Evolutionary conservation across 2,329 filamentous ascomycete species (phyloP).

Genomic region (Didymella glomerata): DNA sequence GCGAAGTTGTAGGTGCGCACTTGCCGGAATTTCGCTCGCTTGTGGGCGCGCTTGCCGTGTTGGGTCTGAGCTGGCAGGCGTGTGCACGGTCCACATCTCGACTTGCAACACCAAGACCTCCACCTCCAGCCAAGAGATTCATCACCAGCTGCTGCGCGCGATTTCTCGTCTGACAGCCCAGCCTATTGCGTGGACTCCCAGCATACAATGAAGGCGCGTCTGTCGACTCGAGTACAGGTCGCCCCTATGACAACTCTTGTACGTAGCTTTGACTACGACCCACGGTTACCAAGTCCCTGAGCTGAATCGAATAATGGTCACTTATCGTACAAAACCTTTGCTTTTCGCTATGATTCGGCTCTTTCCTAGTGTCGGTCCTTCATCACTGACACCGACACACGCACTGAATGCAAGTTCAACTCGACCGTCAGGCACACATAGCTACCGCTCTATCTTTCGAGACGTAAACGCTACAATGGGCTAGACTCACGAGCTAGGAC

Average conservation of each 20-base stretch:
- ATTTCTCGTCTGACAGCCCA: not conserved
- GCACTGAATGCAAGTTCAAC: too few relatives aligned
- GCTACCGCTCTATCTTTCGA: too few relatives aligned
- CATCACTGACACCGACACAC: too few relatives aligned
- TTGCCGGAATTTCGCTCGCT: constrained; percentile 8
- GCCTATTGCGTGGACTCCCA: not conserved
- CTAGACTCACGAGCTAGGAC: too few relatives aligned
- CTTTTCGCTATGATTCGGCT: too few relatives aligned
- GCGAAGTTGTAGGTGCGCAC: not conserved
- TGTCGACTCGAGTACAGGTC: not conserved
- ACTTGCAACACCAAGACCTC: not conserved
- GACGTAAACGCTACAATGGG: too few relatives aligned
- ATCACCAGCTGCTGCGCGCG: not conserved
- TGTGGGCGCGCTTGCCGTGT: constrained; percentile 8
- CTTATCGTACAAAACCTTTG: too few relatives aligned
- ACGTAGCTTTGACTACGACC: not conserved
- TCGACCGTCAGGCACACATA: too few relatives aligned
- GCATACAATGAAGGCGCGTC: not conserved
- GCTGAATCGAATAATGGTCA: not conserved
- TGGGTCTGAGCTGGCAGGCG: not conserved
- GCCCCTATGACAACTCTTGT: not conserved
- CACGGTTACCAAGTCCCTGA: not conserved
- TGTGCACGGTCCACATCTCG: not conserved
- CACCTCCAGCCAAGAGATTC: not conserved
- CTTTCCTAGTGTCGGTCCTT: too few relatives aligned